Evolutionary conservation across 495 filamentous ascomycete species (phyloP).

Genomic region (Tuber microsphaerosporum): DNA sequence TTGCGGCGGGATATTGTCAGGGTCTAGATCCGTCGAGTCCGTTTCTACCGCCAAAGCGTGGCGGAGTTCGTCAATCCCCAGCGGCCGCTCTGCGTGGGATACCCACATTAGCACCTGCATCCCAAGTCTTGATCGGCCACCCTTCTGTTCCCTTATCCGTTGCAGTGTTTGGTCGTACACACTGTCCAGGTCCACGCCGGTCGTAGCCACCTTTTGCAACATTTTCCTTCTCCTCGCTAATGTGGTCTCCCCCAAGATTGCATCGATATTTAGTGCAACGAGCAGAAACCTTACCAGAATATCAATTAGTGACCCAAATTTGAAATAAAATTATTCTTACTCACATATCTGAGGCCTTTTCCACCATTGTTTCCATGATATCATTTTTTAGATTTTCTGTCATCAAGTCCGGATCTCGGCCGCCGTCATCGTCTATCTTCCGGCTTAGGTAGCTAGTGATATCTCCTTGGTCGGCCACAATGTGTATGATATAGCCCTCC

Average conservation of each 20-base stretch:
- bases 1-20: too few relatives aligned
- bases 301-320: neutral
- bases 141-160: neutral
- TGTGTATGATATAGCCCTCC: neutral
- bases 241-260: neutral
- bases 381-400: neutral
- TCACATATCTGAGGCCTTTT: neutral
- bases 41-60: too few relatives aligned
- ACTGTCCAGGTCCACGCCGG: neutral
- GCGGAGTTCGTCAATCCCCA: neutral
- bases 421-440: neutral
- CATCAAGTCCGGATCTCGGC: neutral
- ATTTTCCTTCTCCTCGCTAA: neutral
- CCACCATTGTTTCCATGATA: neutral
- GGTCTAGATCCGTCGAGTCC: too few relatives aligned
- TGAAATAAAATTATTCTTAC: accelerated
- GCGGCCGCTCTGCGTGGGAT: neutral
- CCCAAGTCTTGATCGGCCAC: neutral
- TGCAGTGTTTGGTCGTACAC: neutral
- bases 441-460: neutral
- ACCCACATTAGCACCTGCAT: neutral
- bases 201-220: neutral
- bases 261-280: neutral
- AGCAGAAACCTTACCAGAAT: neutral
- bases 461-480: neutral